Evolutionary conservation across 169 alveolate genomes (phyloP).

Genomic region (Eimeria acervulina): DNA sequence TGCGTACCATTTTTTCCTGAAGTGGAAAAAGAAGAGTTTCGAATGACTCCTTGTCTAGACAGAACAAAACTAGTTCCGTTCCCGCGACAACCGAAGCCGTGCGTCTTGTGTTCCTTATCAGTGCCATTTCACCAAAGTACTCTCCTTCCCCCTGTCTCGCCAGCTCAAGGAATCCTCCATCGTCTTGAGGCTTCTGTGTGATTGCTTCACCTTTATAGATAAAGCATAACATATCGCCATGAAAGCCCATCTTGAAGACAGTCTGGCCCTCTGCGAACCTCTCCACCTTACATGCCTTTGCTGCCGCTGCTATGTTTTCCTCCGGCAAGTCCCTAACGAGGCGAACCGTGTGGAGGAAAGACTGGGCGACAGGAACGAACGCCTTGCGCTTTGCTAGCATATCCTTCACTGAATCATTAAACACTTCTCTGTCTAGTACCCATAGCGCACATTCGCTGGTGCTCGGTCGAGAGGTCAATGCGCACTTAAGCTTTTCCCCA

Average conservation of each 20-base stretch:
- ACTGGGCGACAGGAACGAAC: slow-evolving; percentile 67
- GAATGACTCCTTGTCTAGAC: slow-evolving; percentile 82
- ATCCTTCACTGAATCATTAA: slow-evolving; percentile 64
- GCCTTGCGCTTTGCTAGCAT: slow-evolving; percentile 75
- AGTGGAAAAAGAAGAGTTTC: slow-evolving; percentile 73
- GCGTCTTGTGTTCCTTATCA: slow-evolving; percentile 85
- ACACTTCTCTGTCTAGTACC: slow-evolving; percentile 74
- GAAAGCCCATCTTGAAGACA: slow-evolving; percentile 79
- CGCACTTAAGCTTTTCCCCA: slow-evolving; percentile 67
- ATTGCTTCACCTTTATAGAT: slow-evolving; percentile 78
- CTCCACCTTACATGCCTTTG: slow-evolving; percentile 82
- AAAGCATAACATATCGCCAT: slow-evolving; percentile 83
- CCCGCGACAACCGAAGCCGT: slow-evolving; percentile 88
- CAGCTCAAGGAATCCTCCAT: slow-evolving; percentile 77
- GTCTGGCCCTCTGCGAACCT: slow-evolving; percentile 79
- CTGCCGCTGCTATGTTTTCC: slow-evolving; percentile 59
- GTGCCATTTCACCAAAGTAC: slow-evolving; percentile 89
- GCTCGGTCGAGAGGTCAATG: slow-evolving; percentile 55
- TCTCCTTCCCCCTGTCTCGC: slow-evolving; percentile 83
- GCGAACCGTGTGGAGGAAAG: slow-evolving; percentile 71
- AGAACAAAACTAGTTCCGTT: slow-evolving; percentile 79
- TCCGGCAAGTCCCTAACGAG: slow-evolving; percentile 73
- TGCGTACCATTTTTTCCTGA: slow-evolving; percentile 75
- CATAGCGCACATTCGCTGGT: slow-evolving; percentile 76
- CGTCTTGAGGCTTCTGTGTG: slow-evolving; percentile 80